Base-by-base conservation (phyloP, 345 rosid species). In the Lumnitzera racemosa region DNA sequence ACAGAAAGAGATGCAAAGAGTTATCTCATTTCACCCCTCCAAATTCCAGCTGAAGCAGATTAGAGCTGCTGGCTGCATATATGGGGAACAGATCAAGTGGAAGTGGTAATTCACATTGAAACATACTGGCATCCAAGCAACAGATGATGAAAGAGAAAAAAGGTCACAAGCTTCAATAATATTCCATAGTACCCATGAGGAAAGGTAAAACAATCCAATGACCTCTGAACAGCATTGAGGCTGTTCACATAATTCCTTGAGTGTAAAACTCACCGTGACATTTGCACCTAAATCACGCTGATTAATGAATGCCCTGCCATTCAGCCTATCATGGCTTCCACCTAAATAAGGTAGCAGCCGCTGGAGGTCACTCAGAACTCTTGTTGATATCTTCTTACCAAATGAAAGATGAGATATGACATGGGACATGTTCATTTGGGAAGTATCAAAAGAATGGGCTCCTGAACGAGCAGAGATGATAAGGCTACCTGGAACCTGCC, bases 401-500 rank as follows among this genome's bases (percentile, higher is more conserved):
- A 90, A 95, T 20, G 97, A 86, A 67, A 95, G 80, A 73, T 90
- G 99, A 64, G 83, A 76, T 62, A 95, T 78, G 65, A 88, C 84
- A 69, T 95, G 97, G 51, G 99, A 95, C 97, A 95, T 74, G 76
- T 95, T 95, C 96, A 95, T 86, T 76, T 78, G 83, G 41, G 91
- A 71, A 67, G 91, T 24, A 75, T 90, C 99, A 69, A 95, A 95
- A 10, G 97, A 95, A 83, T 95, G 99, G 72, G 92, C 62, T 72
- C 79, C 88, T 20, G 99, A 95, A 62, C 72, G 90, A 75, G 97
- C 99, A 64, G 97, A 81, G 61, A 95, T 64, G 62, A 90, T 67
- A 24, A 95, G 92, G 81, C 88, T 81, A 46, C 99, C 99, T 11
- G 99, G 97, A 68, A 95, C 99, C 99, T 95, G 83, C 71, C 62